Conservation (phyloP, 2,329 filamentous ascomycete genomes). For the Scedosporium dehoogii region DNA sequence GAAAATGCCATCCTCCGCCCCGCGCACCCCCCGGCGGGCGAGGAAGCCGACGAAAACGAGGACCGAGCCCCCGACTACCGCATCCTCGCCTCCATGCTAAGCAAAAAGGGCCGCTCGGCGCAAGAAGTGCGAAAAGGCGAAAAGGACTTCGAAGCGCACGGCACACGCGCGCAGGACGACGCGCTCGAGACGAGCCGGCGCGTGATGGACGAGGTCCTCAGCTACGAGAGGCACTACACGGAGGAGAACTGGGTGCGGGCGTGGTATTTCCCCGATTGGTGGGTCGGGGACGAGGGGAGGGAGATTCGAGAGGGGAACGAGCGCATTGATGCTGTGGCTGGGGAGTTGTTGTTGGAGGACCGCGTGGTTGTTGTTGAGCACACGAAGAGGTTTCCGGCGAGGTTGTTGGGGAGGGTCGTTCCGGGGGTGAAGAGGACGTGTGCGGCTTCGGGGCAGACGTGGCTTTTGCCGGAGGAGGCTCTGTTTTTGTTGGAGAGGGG, state of each 20-base stretch:
- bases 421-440: slow-evolving; percentile 42
- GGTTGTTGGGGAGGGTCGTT: slow-evolving; percentile 61
- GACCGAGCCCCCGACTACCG: slow-evolving; percentile 85
- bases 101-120: slow-evolving; percentile 39
- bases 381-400: slow-evolving; percentile 61
- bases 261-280: slow-evolving; percentile 61
- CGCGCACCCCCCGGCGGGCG: slow-evolving; percentile 12
- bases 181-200: slow-evolving; percentile 70
- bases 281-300: slow-evolving; percentile 20
- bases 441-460: slow-evolving; percentile 53
- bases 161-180: slow-evolving; percentile 69
- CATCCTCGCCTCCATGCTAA: slow-evolving; percentile 48
- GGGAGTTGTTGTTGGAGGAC: slow-evolving; percentile 26
- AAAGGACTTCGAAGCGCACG: slow-evolving; percentile 95
- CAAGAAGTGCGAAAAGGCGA: slow-evolving; percentile 81
- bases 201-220: slow-evolving; percentile 83
- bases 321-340: slow-evolving; percentile 14
- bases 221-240: slow-evolving; percentile 65
- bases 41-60: slow-evolving; percentile 42
- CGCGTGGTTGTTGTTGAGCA: slow-evolving; percentile 60
- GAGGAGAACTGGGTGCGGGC: slow-evolving; percentile 56
- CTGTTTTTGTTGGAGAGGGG: slow-evolving; percentile 84
- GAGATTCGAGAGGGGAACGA: slow-evolving; percentile 10
- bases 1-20: slow-evolving; percentile 21
- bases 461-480: slow-evolving; percentile 86